phyloP scores from a whole-genome alignment of 352 stramenopile species.

The Pythium oligandrum region DNA sequence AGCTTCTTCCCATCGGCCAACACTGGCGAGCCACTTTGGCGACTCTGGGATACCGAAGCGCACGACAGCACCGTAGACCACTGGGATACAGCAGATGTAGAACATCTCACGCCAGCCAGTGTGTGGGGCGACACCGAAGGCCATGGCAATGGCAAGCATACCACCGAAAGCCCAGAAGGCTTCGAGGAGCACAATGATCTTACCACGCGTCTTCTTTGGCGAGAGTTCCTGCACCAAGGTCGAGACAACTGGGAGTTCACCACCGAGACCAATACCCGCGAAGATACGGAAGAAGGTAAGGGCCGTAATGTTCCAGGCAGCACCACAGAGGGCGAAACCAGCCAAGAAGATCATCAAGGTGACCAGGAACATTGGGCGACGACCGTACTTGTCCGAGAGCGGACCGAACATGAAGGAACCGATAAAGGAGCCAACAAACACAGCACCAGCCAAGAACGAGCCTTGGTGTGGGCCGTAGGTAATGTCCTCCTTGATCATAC shows the following conservation, averaged over 20 bases:
- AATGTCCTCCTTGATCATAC: constrained; percentile 42
- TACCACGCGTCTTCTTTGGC: constrained; percentile 45
- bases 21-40: constrained; percentile 67
- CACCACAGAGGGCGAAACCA: constrained; percentile 37
- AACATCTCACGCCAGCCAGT: constrained; percentile 64
- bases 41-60: constrained; percentile 54
- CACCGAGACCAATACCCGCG: constrained; percentile 54
- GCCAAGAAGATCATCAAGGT: constrained; percentile 61
- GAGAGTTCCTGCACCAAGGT: constrained; percentile 63
- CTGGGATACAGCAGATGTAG: constrained; percentile 42
- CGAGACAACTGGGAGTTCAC: constrained; percentile 51
- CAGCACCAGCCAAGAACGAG: constrained; percentile 41
- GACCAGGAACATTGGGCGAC: constrained; percentile 61
- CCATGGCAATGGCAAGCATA: constrained; percentile 51
- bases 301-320: constrained; percentile 47
- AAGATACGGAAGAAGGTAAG: constrained; percentile 56
- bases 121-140: constrained; percentile 35
- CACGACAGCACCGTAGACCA: constrained; percentile 48
- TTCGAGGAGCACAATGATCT: constrained; percentile 65
- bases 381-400: constrained; percentile 60
- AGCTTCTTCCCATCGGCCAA: constrained; percentile 56
- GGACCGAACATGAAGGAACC: constrained; percentile 52
- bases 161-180: constrained; percentile 58
- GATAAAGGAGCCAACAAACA: constrained; percentile 64
- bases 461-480: constrained; percentile 24